Evolutionary conservation across 129 eudicot genomes (phyloP), one percentile per base, ranked within the genome.

Genomic region (Lactuca saligna): DNA sequence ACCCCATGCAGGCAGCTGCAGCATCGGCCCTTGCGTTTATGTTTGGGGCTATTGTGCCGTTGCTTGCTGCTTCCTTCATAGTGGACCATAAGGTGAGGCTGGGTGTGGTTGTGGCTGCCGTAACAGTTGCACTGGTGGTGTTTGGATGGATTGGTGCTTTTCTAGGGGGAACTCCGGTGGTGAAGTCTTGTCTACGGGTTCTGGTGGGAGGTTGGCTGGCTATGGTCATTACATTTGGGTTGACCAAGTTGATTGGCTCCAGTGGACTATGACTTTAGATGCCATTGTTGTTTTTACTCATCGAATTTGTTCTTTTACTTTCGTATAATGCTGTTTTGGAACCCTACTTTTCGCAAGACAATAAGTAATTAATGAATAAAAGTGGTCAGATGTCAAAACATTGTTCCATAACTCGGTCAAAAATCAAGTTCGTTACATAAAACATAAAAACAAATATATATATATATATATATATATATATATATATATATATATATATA

Each of bases 141-240:
- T 75, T 75, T 16, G 80, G 84, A n/a, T 72, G 84, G 69, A 8
- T 69, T 46, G 75, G 80, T 7, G 84, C 84, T 53, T 59, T 54
- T 34, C 69, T 80, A 25, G 84, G 80, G 68, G 49, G 54, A 59
- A 76, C 80, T 25, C 84, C 69, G 48, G 51, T 17, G 69, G 69
- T 80, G 51, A 80, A 69, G 73, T 80, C 84, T 68, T 80, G 80
- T 42, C 14, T 37, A 37, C 65, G 80, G 49, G 73, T 75, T 63
- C 15, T 80, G 69, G 61, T 69, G 17, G 84, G 84, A 44, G 84
- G 84, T 44, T 80, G 84, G 84, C 14, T 74, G 73, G 84, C 84
- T 61, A 80, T 80, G 80, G 80, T 77, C 34, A 70, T 80, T 51
- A 80, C 84, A 3, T 80, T 63, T 44, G 81, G 81, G 17, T 37